A percentile compares a stretch with the other conserved stretches of the same genome.
These are phyloP conservation scores for Alternaria solani DNA, from an alignment of 2,329 filamentous ascomycete genomes.

Conservation along the genomic window DNA sequence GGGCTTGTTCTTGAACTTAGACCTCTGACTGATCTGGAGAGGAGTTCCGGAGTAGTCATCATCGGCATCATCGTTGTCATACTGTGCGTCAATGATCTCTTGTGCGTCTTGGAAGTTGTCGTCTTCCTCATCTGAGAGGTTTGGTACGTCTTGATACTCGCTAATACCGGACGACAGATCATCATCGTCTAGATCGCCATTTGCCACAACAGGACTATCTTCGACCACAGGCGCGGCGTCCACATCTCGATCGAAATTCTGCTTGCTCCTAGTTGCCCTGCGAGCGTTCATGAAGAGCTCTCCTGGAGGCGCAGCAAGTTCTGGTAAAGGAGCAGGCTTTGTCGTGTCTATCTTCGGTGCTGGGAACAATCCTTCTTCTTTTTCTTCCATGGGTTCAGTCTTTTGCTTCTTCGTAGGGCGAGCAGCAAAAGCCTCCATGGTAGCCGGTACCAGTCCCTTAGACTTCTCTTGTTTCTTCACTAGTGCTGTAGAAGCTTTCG, in stretches of 20 bases:
- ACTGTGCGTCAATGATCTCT: neutral
- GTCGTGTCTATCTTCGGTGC: neutral
- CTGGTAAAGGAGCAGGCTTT: neutral
- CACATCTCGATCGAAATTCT: neutral
- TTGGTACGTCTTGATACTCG: neutral
- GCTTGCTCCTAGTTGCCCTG: neutral
- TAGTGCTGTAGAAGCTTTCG: neutral
- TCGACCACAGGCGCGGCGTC: neutral
- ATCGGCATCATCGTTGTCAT: neutral
- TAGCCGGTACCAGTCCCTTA: no score
- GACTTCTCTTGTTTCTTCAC: neutral
- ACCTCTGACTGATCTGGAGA: neutral
- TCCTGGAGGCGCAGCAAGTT: neutral
- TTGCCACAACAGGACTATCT: neutral
- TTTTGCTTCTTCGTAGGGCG: neutral
- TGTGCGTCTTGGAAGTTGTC: neutral
- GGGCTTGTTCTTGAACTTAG: neutral
- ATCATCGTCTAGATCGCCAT: neutral
- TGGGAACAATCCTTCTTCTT: neutral
- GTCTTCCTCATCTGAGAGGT: neutral
- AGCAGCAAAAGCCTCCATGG: neutral
- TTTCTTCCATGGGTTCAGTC: neutral
- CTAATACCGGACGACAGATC: neutral
- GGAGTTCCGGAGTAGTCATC: neutral
- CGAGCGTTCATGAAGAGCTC: neutral